phyloP scores from a whole-genome alignment of 768 basidiomycete genomes.

The Suillus luteus region DNA sequence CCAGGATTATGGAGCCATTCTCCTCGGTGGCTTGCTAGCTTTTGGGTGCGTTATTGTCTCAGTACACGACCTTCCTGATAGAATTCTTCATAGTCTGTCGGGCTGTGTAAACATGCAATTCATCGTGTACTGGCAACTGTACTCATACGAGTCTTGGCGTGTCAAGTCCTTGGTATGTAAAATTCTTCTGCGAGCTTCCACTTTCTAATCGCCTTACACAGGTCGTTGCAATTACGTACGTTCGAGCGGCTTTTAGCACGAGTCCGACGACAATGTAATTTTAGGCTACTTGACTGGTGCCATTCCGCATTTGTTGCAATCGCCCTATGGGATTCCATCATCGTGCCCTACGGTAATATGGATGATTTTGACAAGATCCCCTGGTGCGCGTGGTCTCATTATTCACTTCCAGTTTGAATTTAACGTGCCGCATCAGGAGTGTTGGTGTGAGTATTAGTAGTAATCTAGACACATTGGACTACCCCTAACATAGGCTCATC shows the following conservation, averaged over 20 bases:
- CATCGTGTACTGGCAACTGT: conserved; percentile 23
- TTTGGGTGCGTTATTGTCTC: conserved; percentile 17
- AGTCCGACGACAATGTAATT: neutral
- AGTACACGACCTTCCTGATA: neutral
- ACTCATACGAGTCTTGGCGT: conserved; percentile 20
- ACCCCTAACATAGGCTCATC: conserved; percentile 5
- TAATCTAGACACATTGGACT: neutral
- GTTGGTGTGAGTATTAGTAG: conserved; percentile 21
- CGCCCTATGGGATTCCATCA: conserved; percentile 27
- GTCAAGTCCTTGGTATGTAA: conserved; percentile 22
- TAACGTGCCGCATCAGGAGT: conserved; percentile 22
- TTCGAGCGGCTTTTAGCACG: neutral
- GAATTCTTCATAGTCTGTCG: conserved; percentile 20
- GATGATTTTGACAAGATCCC: conserved; percentile 17
- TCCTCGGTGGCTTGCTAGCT: conserved; percentile 25
- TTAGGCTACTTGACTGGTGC: conserved; percentile 25
- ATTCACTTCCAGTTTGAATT: neutral
- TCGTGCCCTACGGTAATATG: conserved; percentile 20
- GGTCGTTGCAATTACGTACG: conserved; percentile 25
- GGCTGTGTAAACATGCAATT: conserved; percentile 30
- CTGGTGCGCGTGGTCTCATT: conserved; percentile 18
- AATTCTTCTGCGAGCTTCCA: neutral
- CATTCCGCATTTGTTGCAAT: conserved; percentile 25
- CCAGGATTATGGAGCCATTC: conserved; percentile 20
- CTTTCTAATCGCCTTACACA: conserved; percentile 4